These are phyloP conservation scores for Glutinoglossum americanum DNA, from an alignment of 495 filamentous ascomycete species.

Conservation along the genomic window DNA sequence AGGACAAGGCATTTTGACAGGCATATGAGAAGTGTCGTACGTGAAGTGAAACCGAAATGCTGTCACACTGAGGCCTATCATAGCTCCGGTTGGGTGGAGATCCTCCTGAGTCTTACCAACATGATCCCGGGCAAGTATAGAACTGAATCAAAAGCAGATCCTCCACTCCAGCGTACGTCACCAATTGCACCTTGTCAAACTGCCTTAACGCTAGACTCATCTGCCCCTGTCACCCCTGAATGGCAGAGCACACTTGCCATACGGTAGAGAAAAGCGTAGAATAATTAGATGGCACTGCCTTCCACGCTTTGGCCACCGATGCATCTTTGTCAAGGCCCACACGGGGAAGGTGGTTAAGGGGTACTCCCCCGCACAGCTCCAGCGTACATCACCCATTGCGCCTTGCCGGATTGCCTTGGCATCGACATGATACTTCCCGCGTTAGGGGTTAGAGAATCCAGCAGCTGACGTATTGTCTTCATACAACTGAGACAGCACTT, in stretches of 20 bases:
- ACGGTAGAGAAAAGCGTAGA: not conserved
- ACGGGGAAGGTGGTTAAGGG: not conserved
- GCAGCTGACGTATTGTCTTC: not conserved
- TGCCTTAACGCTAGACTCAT: not conserved
- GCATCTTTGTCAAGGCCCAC: not conserved
- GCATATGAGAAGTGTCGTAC: not conserved
- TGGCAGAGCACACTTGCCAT: not conserved
- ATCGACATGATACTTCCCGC: not conserved
- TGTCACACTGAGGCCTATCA: not conserved
- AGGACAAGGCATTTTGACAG: not conserved
- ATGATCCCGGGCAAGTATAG: not conserved
- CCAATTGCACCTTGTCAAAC: not conserved
- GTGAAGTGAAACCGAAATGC: not conserved
- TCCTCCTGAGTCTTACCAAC: not conserved
- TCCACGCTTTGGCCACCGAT: not conserved
- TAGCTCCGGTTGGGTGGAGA: not conserved
- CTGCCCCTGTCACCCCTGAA: not conserved
- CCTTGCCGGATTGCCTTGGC: not conserved
- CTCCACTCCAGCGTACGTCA: not conserved
- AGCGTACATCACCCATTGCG: not conserved
- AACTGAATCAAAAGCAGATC: conserved; percentile 1
- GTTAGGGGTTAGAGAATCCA: not conserved
- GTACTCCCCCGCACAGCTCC: not conserved
- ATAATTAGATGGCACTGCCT: not conserved
- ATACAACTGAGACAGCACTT: not conserved